Conservation (phyloP, 768 basidiomycete species). For the Russula brevipes region DNA sequence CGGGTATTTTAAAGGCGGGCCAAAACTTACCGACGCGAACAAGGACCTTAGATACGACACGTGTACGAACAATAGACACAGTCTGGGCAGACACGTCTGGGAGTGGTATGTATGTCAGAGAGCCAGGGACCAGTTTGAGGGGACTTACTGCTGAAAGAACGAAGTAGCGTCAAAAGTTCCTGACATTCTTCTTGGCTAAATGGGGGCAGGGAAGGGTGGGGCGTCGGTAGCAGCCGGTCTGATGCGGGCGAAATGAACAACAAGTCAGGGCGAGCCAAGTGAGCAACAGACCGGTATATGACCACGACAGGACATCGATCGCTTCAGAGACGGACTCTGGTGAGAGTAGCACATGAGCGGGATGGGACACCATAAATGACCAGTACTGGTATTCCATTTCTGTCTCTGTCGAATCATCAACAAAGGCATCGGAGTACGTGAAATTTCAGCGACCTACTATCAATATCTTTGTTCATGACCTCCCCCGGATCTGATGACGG, state of each 20-base stretch:
- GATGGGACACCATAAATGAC: constrained; percentile 75
- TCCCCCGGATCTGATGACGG: constrained; percentile 32
- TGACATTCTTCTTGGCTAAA: constrained; percentile 76
- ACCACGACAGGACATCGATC: constrained; percentile 72
- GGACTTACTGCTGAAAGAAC: constrained; percentile 35
- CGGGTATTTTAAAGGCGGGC: background rate
- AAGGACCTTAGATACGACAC: constrained; percentile 24
- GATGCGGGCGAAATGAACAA: background rate
- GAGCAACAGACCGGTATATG: constrained; percentile 55
- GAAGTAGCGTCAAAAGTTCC: constrained; percentile 59
- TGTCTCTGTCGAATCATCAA: constrained; percentile 42
- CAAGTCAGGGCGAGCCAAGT: background rate
- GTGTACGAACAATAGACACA: constrained; percentile 20
- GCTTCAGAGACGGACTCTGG: constrained; percentile 58
- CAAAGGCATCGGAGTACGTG: background rate
- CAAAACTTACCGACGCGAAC: constrained; percentile 21
- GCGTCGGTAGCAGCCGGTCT: constrained; percentile 67
- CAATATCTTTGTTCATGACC: constrained; percentile 33
- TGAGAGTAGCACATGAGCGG: constrained; percentile 61
- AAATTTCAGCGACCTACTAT: constrained; percentile 35
- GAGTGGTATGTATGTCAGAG: background rate
- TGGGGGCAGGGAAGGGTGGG: constrained; percentile 53
- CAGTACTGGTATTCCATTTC: constrained; percentile 79
- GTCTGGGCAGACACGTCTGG: constrained; percentile 4
- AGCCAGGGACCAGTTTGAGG: background rate